phyloP scores from a whole-genome alignment of 2,329 filamentous ascomycete genomes.

The Falciphora oryzae region DNA sequence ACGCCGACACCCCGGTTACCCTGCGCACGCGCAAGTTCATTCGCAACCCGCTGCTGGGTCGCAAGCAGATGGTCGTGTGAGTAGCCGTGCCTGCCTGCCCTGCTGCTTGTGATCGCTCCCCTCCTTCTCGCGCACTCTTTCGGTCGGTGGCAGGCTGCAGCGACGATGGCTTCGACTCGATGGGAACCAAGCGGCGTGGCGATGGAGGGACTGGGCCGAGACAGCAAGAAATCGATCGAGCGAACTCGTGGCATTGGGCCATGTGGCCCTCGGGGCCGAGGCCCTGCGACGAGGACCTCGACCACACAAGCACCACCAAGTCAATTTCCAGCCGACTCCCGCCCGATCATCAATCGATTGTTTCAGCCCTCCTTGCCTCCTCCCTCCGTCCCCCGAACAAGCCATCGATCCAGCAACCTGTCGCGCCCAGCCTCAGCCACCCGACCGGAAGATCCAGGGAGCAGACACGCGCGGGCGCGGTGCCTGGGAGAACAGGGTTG shows the following conservation, averaged over 20 bases:
- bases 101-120: not conserved
- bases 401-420: not conserved
- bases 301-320: not conserved
- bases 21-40: constrained; percentile 99
- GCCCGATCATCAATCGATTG: not conserved
- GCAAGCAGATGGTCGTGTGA: constrained; percentile 99
- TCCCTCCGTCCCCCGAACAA: not conserved
- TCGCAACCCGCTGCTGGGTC: constrained; percentile 96
- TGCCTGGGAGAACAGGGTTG: too few species aligned
- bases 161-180: not conserved
- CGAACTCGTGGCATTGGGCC: not conserved
- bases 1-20: constrained; percentile 70
- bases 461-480: not conserved
- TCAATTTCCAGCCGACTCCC: not conserved
- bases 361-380: not conserved
- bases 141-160: not conserved
- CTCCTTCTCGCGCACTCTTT: not conserved
- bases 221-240: not conserved
- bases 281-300: not conserved
- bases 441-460: constrained; percentile 1
- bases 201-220: not conserved
- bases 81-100: constrained; percentile 30
- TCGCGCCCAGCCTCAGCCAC: constrained; percentile 1
- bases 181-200: not conserved
- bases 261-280: not conserved